phyloP scores from a whole-genome alignment of 805 yeast species.

The Starmera dryadoides region DNA sequence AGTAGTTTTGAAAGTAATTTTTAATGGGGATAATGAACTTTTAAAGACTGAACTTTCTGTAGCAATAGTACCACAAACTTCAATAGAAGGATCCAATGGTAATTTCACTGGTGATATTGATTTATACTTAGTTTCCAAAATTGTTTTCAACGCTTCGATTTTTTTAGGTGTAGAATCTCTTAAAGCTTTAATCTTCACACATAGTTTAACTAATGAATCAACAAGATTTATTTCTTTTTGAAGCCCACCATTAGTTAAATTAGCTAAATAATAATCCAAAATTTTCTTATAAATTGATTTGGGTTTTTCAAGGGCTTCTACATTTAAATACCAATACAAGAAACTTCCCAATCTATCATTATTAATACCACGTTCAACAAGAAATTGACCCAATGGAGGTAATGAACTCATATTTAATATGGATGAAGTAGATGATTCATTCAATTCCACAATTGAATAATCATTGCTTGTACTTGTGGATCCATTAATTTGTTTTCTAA shows the following conservation, averaged over 20 bases:
- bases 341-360: constrained; percentile 69
- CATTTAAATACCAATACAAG: constrained; percentile 87
- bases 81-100: constrained; percentile 78
- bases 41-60: constrained; percentile 84
- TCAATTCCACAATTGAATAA: constrained; percentile 30
- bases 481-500: constrained; percentile 1
- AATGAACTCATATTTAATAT: constrained; percentile 13
- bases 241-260: constrained; percentile 24
- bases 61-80: constrained; percentile 69
- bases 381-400: constrained; percentile 67
- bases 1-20: constrained; percentile 64
- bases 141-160: constrained; percentile 53
- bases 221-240: constrained; percentile 65
- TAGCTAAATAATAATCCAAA: constrained; percentile 36
- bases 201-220: constrained; percentile 53
- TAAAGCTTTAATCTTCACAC: constrained; percentile 52
- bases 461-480: constrained; percentile 18
- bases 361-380: constrained; percentile 62
- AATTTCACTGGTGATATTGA: constrained; percentile 54
- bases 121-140: constrained; percentile 29
- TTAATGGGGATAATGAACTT: constrained; percentile 83
- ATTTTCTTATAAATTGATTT: constrained; percentile 36
- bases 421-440: constrained; percentile 17
- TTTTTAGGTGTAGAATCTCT: constrained; percentile 78
- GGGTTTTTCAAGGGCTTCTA: constrained; percentile 71